Conservation (phyloP, 2,329 filamentous ascomycete species). For the Claviceps maximensis region DNA sequence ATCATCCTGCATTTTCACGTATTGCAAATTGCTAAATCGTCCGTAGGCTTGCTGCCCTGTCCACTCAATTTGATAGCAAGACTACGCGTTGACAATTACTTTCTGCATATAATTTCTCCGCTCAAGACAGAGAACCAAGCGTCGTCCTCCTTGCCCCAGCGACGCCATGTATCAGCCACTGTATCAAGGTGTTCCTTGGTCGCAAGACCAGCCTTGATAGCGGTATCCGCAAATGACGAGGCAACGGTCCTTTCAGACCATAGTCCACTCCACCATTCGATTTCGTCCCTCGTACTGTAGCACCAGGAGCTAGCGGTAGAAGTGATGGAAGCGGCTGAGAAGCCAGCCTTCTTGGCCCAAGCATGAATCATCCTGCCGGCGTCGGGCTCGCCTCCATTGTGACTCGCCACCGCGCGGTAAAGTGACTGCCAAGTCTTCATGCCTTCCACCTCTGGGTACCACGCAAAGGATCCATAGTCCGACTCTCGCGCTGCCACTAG, state of each 20-base stretch:
- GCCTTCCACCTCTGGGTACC: conserved; percentile 12
- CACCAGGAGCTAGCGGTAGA: conserved; percentile 12
- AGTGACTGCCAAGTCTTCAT: conserved; percentile 11
- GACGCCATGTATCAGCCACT: conserved; percentile 2
- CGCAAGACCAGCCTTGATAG: conserved; percentile 2
- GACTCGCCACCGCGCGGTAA: conserved; percentile 7
- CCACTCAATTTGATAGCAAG: no score
- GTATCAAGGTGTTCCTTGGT: conserved; percentile 2
- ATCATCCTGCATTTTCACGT: no score
- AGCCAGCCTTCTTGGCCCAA: conserved; percentile 12
- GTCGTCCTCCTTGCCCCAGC: conserved; percentile 8
- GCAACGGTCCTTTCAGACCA: conserved; percentile 11
- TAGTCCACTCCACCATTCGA: conserved; percentile 12
- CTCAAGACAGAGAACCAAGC: conserved; percentile 6
- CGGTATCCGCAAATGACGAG: conserved; percentile 3
- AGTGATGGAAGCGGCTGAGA: conserved; percentile 6
- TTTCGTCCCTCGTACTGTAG: conserved; percentile 10
- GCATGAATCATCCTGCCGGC: conserved; percentile 12
- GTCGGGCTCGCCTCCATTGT: conserved; percentile 11
- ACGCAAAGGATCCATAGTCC: conserved; percentile 10
- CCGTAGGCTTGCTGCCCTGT: no score
- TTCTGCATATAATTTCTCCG: conserved; percentile 4
- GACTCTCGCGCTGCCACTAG: conserved; percentile 21
- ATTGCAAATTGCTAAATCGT: no score
- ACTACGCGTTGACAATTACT: background rate